A percentile compares a stretch with the other conserved stretches of the same genome.
phyloP scores from a whole-genome alignment of 2,329 filamentous ascomycete species.

The Fusarium guadeloupense region DNA sequence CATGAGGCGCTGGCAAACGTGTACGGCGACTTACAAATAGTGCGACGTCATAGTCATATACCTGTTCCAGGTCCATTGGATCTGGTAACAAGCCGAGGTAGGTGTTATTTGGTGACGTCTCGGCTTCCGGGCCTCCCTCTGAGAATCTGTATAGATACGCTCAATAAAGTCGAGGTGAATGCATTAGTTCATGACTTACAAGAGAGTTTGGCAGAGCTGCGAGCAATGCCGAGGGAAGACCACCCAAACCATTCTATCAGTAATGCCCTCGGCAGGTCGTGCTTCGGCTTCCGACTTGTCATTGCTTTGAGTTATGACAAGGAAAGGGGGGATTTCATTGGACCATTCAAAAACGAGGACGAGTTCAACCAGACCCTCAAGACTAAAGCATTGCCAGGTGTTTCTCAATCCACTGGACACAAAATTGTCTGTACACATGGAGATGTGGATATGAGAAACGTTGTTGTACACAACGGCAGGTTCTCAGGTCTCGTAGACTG shows the following conservation, averaged over 20 bases:
- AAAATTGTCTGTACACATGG: slow-evolving; percentile 56
- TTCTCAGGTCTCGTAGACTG: slow-evolving; percentile 43
- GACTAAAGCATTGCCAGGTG: neutral
- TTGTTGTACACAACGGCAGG: slow-evolving; percentile 41
- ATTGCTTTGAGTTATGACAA: neutral
- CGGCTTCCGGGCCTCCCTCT: neutral
- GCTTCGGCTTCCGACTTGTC: neutral
- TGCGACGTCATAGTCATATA: neutral
- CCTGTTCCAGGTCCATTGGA: neutral
- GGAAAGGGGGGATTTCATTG: neutral
- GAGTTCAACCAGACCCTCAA: slow-evolving; percentile 20
- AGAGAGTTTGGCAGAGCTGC: neutral
- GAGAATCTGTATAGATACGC: neutral
- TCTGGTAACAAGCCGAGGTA: neutral
- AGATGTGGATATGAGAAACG: slow-evolving; percentile 44
- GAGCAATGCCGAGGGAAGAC: neutral
- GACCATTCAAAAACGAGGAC: slow-evolving; percentile 13
- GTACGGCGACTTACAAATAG: neutral
- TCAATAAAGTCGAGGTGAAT: neutral
- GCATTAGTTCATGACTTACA: neutral
- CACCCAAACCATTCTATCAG: neutral
- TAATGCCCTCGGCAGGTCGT: neutral
- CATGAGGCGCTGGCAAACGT: neutral
- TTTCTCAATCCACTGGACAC: slow-evolving; percentile 5
- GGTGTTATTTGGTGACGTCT: neutral